Evolutionary conservation across 257 asterid species (phyloP).

Genomic region (Solanum medicagineum): DNA sequence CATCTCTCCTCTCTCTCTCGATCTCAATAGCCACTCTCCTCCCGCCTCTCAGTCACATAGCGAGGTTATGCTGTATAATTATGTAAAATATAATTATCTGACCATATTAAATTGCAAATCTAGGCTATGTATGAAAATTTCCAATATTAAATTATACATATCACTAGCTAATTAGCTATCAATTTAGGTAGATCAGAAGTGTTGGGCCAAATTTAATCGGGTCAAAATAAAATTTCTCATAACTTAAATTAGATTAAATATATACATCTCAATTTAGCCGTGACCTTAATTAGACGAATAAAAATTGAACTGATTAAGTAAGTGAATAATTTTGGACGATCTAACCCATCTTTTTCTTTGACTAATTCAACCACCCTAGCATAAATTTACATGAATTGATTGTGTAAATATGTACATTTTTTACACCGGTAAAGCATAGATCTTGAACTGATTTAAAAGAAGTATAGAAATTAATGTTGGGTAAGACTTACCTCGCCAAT

Average conservation of each 20-base stretch:
- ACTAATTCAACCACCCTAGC: not conserved
- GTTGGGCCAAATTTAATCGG: not conserved
- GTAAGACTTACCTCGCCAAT: constrained; percentile 40
- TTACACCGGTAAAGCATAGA: not conserved
- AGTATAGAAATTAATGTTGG: not conserved
- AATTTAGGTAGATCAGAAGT: not conserved
- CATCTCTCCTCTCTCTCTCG: too few relatives aligned
- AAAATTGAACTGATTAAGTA: not conserved
- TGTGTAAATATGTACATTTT: not conserved
- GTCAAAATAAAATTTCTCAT: not conserved
- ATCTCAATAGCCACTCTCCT: too few relatives aligned
- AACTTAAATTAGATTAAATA: too few relatives aligned
- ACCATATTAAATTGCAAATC: too few relatives aligned
- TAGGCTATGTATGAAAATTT: too few relatives aligned
- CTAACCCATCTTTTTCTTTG: not conserved
- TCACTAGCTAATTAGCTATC: not conserved
- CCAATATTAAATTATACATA: not conserved
- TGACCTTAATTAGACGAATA: not conserved
- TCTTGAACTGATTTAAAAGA: not conserved
- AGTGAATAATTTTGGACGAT: not conserved
- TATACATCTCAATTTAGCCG: too few relatives aligned
- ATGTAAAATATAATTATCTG: too few relatives aligned
- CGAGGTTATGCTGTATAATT: too few relatives aligned
- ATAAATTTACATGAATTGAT: not conserved
- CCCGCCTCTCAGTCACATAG: too few relatives aligned